phyloP scores from a whole-genome alignment of 169 alveolate genomes.

The Besnoitia besnoiti region DNA sequence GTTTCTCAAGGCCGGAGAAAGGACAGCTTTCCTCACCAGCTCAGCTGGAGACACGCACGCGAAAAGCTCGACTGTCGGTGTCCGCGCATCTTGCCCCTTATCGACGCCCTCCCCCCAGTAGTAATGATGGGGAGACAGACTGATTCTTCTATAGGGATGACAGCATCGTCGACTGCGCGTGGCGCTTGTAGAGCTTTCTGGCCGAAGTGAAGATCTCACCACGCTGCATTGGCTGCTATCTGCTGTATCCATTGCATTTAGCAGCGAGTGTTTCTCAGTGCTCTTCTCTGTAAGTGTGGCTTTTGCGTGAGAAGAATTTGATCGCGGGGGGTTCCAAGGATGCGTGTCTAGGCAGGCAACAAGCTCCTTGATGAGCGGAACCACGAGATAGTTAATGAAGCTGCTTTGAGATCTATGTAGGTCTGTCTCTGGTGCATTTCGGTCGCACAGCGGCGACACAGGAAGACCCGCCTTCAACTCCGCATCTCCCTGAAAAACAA shows the following conservation, averaged over 20 bases:
- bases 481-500: conserved; percentile 3
- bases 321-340: background rate
- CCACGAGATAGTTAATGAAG: conserved; percentile 80
- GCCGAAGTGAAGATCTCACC: background rate
- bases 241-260: background rate
- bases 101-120: background rate
- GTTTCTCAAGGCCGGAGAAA: background rate
- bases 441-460: conserved; percentile 10
- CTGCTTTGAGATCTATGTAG: conserved; percentile 85
- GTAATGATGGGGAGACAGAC: background rate
- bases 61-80: too few relatives aligned
- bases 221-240: background rate
- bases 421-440: conserved; percentile 72
- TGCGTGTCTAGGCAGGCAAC: conserved; percentile 43
- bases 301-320: background rate
- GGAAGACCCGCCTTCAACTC: conserved; percentile 15
- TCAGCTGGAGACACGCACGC: background rate
- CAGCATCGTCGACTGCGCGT: background rate
- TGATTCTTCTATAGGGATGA: background rate
- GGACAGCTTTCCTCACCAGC: background rate
- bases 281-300: background rate
- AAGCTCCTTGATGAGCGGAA: conserved; percentile 78
- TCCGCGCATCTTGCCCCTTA: too few relatives aligned
- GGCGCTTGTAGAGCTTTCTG: background rate
- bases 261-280: background rate